Base-by-base conservation (phyloP, 1,284 basidiomycete species). In the Porphyrellus sp. region DNA sequence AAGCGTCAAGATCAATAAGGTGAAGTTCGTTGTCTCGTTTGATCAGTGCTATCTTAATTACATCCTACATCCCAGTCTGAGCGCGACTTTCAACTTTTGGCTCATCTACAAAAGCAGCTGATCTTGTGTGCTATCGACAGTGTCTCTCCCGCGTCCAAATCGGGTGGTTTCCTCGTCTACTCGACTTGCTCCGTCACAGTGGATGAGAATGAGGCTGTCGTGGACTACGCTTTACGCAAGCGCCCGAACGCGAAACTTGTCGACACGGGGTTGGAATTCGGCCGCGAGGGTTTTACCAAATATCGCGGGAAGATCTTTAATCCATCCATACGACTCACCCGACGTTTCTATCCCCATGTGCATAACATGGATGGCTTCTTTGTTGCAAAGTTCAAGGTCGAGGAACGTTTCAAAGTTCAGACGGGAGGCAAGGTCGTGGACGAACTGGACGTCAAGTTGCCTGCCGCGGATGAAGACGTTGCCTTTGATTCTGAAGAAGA, bases 351-450 rank as follows among this genome's bases (percentile, higher is more conserved):
- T 69, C 92, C 92, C 13, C 91, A 94, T 69, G 89, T 91, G 62
- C 89, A 91, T 70, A 92, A 92, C 68, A 92, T 99, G 91, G 97
- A 99, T 71, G 97, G 97, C 3, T 99, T 99, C 80, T 99, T 85
- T 71, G 94, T 99, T 51, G 95, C 96, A 59, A 99, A 99, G 74
- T 91, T 99, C 79, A 97, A 93, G 73, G 86, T 99, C 21, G 88
- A 86, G 68, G 89, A 83, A 72, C 80, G 85, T 55, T 69, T 73
- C 46, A 94, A 91, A 74, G 67, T 61, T 48, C 67, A 71, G 20
- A 69, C 66, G n/a, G 71, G 67, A 35, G 70, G 68, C 18, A 76
- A 73, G 51, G 72, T 65, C 0, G 72, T 63, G 8, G 69, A 63
- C 9, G 47, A 69, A 38, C 13, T 13, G 50, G 24, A 41, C 37